Evolutionary conservation across 2,329 filamentous ascomycete genomes (phyloP).

Genomic region (Penicillium sp.): DNA sequence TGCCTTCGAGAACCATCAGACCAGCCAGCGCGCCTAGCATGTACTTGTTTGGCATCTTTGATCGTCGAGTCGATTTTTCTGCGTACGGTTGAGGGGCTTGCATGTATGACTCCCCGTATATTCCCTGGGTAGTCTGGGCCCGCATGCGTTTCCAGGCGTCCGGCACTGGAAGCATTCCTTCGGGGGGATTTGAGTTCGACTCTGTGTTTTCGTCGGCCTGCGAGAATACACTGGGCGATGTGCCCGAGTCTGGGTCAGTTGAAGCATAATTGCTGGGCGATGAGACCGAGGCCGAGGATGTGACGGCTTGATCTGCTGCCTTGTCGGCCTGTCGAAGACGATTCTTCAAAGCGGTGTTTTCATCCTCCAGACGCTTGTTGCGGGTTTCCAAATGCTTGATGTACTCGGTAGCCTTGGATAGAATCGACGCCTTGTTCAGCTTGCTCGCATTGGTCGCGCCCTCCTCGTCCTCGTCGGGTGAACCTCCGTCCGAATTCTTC

Average conservation of each 20-base stretch:
- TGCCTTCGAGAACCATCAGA: constrained; percentile 85
- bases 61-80: constrained; percentile 48
- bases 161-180: constrained; percentile 47
- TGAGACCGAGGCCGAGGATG: constrained; percentile 40
- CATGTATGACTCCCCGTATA: constrained; percentile 43
- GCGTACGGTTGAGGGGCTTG: constrained; percentile 29
- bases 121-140: constrained; percentile 34
- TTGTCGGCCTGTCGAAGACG: constrained; percentile 79
- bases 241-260: constrained; percentile 36
- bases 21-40: constrained; percentile 93
- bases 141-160: constrained; percentile 47
- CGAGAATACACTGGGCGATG: constrained; percentile 45
- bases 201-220: constrained; percentile 38
- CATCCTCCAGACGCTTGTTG: constrained; percentile 77
- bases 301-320: constrained; percentile 44
- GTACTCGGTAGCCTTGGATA: constrained; percentile 95
- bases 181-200: constrained; percentile 37
- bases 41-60: constrained; percentile 67
- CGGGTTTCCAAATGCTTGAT: constrained; percentile 91
- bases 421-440: constrained; percentile 93
- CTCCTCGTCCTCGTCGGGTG: constrained; percentile 70
- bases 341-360: constrained; percentile 76
- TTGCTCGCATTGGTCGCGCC: constrained; percentile 87
- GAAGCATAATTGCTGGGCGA: constrained; percentile 43
- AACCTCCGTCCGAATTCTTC: constrained; percentile 53